phyloP scores from a whole-genome alignment of 371 early-diverging fungal species.

The Mortierella sp. region DNA sequence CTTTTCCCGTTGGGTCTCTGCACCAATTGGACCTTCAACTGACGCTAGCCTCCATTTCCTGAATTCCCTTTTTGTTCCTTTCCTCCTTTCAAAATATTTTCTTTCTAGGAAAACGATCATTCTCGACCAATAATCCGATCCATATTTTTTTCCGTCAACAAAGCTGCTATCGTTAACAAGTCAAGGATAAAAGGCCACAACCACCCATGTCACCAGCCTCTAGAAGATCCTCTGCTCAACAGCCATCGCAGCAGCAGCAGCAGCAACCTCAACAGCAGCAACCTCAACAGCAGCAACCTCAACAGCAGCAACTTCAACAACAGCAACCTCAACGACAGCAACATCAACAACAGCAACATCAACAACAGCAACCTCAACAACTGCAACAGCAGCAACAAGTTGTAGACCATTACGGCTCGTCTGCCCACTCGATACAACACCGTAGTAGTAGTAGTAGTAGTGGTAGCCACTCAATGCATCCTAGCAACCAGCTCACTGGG shows the following conservation, averaged over 20 bases:
- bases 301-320: conserved; percentile 4
- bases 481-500: conserved; percentile 21
- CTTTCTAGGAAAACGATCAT: background rate
- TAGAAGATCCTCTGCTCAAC: conserved; percentile 30
- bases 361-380: background rate
- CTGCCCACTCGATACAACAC: background rate
- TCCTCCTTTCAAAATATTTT: background rate
- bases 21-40: background rate
- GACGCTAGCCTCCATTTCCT: background rate
- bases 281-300: conserved; percentile 1
- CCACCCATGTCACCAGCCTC: conserved; percentile 38
- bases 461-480: background rate
- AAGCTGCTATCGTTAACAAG: background rate
- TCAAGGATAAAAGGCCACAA: background rate
- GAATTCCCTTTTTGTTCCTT: background rate
- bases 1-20: background rate
- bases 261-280: background rate
- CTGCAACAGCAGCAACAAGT: background rate
- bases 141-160: background rate
- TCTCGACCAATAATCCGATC: background rate
- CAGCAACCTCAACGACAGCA: background rate
- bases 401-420: background rate
- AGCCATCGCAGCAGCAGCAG: background rate
- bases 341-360: background rate
- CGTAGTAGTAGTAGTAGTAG: too few species aligned